Evolutionary conservation across 148 eudicot genomes (phyloP).

Genomic region (Camellia granthamiana): DNA sequence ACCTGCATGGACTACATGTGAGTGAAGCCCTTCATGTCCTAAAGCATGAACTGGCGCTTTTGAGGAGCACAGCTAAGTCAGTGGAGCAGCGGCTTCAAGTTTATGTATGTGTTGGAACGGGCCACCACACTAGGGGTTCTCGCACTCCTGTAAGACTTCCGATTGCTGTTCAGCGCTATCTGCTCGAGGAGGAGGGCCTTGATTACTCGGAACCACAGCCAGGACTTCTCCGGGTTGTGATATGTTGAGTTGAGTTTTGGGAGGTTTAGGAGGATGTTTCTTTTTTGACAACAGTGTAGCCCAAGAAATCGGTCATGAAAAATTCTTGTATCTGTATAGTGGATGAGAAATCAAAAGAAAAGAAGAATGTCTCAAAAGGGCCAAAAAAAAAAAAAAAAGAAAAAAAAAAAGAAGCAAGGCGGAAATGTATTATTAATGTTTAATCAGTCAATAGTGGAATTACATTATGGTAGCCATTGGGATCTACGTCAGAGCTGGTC

Average conservation of each 20-base stretch:
- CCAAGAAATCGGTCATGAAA: constrained; percentile 20
- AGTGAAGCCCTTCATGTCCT: constrained; percentile 76
- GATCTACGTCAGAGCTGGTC: neutral
- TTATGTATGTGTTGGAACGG: constrained; percentile 83
- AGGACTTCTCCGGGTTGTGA: constrained; percentile 75
- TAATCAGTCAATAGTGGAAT: constrained; percentile 18
- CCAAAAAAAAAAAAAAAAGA: constrained; percentile 12
- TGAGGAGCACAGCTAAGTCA: constrained; percentile 69
- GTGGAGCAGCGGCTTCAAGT: constrained; percentile 55
- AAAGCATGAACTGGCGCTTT: constrained; percentile 55
- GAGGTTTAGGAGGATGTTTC: constrained; percentile 30
- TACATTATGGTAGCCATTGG: constrained; percentile 36
- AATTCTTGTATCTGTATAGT: constrained; percentile 53
- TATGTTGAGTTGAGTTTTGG: constrained; percentile 37
- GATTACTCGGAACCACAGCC: constrained; percentile 86
- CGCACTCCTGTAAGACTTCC: constrained; percentile 91
- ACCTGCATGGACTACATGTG: constrained; percentile 83
- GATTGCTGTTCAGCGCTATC: constrained; percentile 74
- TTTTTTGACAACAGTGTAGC: constrained; percentile 15
- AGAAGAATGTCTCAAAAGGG: constrained; percentile 5
- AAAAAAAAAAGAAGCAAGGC: constrained; percentile 21
- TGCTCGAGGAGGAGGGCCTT: constrained; percentile 90
- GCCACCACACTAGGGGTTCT: constrained; percentile 81
- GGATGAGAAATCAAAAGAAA: no score
- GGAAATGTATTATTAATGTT: constrained; percentile 26